phyloP scores from a whole-genome alignment of 495 filamentous ascomycete species.

The Pyrenopolyporus hunteri region DNA sequence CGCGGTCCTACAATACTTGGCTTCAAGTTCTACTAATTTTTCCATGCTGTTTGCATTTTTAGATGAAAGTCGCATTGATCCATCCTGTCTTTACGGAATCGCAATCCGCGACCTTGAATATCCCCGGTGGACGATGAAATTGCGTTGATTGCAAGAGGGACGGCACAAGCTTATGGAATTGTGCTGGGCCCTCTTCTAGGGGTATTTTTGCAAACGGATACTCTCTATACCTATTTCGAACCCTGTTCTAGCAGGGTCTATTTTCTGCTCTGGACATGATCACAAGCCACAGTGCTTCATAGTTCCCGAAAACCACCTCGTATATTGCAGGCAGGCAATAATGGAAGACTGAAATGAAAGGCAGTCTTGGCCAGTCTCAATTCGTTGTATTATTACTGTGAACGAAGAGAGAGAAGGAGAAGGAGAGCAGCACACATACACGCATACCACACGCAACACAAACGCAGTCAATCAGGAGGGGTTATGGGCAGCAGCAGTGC shows the following conservation, averaged over 20 bases:
- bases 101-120: not conserved
- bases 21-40: not conserved
- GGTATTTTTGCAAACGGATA: not conserved
- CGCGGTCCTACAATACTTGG: slow-evolving; percentile 2
- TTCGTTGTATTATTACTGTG: slow-evolving; percentile 15
- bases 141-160: not conserved
- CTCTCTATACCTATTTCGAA: not conserved
- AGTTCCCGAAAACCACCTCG: not conserved
- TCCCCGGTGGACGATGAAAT: not conserved
- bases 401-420: slow-evolving; percentile 1
- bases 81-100: not conserved
- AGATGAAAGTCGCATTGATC: not conserved
- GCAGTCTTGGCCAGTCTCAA: not conserved
- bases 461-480: not conserved
- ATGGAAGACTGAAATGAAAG: not conserved
- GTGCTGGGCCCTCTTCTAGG: not conserved
- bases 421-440: not conserved
- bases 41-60: not conserved
- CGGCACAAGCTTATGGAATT: not conserved
- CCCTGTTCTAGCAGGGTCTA: not conserved
- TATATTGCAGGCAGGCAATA: not conserved
- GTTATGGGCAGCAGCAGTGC: not conserved
- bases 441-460: not conserved
- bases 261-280: slow-evolving; percentile 1
- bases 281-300: slow-evolving; percentile 29